Conservation (phyloP, 768 basidiomycete genomes). For the Leccinum boreale region DNA sequence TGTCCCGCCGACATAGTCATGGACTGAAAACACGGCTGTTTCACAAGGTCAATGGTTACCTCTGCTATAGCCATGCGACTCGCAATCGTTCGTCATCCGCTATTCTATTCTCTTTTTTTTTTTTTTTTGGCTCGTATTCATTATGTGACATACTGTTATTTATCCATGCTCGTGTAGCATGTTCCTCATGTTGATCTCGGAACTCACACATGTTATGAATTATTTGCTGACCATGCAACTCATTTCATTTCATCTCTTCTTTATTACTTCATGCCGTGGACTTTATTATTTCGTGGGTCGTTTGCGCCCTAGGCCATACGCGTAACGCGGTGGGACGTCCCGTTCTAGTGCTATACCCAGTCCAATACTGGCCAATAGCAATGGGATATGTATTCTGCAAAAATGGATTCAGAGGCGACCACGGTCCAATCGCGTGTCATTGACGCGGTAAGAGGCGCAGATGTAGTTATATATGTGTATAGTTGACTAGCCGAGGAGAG, state of each 20-base stretch:
- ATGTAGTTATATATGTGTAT: not conserved
- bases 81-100: not conserved
- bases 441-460: not conserved
- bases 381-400: not conserved
- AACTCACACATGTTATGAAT: conserved; percentile 3
- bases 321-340: not conserved
- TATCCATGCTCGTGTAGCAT: conserved; percentile 1
- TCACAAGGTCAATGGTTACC: conserved; percentile 85
- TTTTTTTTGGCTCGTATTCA: not conserved
- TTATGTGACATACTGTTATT: conserved; percentile 16
- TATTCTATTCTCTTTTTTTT: not conserved
- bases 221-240: not conserved
- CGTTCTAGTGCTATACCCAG: not conserved
- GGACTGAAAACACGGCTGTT: not conserved
- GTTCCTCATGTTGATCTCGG: not conserved
- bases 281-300: not conserved
- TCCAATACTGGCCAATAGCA: not conserved
- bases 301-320: not conserved
- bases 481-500: not conserved
- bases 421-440: not conserved
- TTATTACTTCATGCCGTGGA: not conserved
- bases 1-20: not conserved
- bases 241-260: not conserved
- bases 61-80: conserved; percentile 46
- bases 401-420: not conserved